A percentile compares a stretch with the other conserved stretches of the same genome.
Evolutionary conservation across 176 grass and related monocot genomes (phyloP).

Genomic region (Coix lacrymajobi): DNA sequence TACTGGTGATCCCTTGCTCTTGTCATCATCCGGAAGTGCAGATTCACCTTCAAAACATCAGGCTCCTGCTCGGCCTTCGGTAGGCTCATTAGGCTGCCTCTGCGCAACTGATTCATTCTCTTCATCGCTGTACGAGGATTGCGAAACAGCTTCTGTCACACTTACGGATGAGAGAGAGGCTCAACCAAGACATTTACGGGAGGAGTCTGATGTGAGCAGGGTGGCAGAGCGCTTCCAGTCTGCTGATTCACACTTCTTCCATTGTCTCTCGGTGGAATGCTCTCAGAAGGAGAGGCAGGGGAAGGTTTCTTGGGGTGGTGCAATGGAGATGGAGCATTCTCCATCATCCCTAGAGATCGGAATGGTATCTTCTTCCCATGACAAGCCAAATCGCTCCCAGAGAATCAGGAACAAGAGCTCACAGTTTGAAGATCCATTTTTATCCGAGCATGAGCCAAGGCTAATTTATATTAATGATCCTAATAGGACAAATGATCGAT

Average conservation of each 20-base stretch:
- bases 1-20: conserved; percentile 57
- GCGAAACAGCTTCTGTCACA: conserved; percentile 38
- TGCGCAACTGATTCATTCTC: conserved; percentile 49
- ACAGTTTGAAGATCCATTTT: conserved; percentile 69
- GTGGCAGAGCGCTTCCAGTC: conserved; percentile 43
- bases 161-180: conserved; percentile 45
- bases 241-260: conserved; percentile 65
- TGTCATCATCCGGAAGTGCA: conserved; percentile 40
- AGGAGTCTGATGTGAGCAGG: conserved; percentile 45
- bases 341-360: conserved; percentile 61
- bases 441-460: conserved; percentile 76
- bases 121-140: conserved; percentile 61
- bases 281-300: conserved; percentile 58
- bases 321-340: conserved; percentile 71
- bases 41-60: conserved; percentile 43
- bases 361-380: conserved; percentile 44
- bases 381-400: conserved; percentile 59
- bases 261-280: conserved; percentile 69
- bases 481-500: conserved; percentile 83
- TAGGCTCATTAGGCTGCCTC: conserved; percentile 48
- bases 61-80: conserved; percentile 12
- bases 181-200: conserved; percentile 11
- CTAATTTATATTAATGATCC: conserved; percentile 88
- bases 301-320: conserved; percentile 54
- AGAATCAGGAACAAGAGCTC: conserved; percentile 61